phyloP scores from a whole-genome alignment of 495 filamentous ascomycete species.

The Neurospora discreta region DNA sequence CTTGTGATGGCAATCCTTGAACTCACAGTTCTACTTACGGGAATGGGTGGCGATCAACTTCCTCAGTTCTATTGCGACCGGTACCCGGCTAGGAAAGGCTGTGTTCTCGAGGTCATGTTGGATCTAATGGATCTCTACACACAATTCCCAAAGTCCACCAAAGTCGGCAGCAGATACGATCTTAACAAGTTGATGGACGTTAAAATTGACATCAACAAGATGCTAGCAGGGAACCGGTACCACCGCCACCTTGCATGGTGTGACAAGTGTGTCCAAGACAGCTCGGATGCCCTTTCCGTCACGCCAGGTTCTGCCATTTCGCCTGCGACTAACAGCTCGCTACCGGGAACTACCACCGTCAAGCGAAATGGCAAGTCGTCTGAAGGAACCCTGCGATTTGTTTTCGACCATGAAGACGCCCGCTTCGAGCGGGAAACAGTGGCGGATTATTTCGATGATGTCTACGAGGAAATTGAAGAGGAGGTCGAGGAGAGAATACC shows the following conservation, averaged over 20 bases:
- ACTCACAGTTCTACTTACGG: constrained; percentile 58
- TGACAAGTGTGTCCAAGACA: constrained; percentile 28
- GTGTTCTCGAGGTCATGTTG: constrained; percentile 75
- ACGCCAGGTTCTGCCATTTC: constrained; percentile 26
- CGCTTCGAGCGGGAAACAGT: constrained; percentile 57
- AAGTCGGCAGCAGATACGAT: constrained; percentile 58
- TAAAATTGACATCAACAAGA: constrained; percentile 76
- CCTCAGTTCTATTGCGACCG: constrained; percentile 40
- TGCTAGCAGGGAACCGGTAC: constrained; percentile 34
- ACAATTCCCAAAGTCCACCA: constrained; percentile 60
- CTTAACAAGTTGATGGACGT: constrained; percentile 68
- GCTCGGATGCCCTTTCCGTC: constrained; percentile 20
- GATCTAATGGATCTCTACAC: constrained; percentile 81
- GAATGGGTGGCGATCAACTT: constrained; percentile 35
- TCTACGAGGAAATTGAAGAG: constrained; percentile 67
- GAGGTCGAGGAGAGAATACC: constrained; percentile 47
- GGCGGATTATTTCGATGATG: constrained; percentile 55
- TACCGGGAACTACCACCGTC: constrained; percentile 21
- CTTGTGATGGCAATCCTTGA: constrained; percentile 77
- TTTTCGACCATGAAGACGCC: constrained; percentile 73
- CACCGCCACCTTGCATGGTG: constrained; percentile 33
- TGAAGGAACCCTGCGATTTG: constrained; percentile 78
- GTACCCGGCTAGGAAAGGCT: constrained; percentile 21
- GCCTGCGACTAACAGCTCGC: constrained; percentile 24
- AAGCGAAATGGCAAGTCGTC: constrained; percentile 43